Evolutionary conservation across 2,329 filamentous ascomycete genomes (phyloP).

Genomic region (Bipolaris victoriae): DNA sequence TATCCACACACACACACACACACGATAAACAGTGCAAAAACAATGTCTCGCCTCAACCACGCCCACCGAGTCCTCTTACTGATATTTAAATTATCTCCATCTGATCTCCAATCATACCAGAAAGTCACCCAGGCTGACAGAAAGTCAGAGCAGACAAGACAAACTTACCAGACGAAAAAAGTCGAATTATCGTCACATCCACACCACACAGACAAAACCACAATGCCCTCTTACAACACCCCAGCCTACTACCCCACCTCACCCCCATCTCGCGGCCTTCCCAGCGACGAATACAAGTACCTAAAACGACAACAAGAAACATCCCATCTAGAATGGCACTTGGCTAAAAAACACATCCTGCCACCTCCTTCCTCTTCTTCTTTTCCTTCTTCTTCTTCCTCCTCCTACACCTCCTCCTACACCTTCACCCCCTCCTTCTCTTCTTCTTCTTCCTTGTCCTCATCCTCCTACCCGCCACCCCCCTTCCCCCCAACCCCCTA

Average conservation of each 20-base stretch:
- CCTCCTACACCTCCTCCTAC: neutral
- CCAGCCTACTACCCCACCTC: neutral
- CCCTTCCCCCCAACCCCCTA: slow-evolving; percentile 5
- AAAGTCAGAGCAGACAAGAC: too few species aligned
- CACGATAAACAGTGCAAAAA: too few species aligned
- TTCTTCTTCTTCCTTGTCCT: neutral
- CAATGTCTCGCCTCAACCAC: too few species aligned
- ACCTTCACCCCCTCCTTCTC: neutral
- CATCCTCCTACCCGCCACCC: neutral
- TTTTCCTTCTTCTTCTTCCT: neutral
- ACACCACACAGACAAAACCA: neutral
- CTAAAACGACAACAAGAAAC: slow-evolving; percentile 10
- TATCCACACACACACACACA: too few species aligned
- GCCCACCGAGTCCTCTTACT: too few species aligned
- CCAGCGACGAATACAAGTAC: slow-evolving; percentile 13
- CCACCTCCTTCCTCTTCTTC: too few species aligned
- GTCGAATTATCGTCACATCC: neutral
- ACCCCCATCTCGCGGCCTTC: slow-evolving; percentile 1
- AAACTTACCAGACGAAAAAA: neutral
- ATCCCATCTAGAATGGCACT: slow-evolving; percentile 10
- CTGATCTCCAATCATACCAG: too few species aligned
- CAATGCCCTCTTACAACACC: neutral
- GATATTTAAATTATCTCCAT: too few species aligned
- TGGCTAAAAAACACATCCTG: neutral
- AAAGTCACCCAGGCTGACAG: too few species aligned